phyloP scores from a whole-genome alignment of 108 stramenopile species.

The Pseudonitzschia pungens region DNA sequence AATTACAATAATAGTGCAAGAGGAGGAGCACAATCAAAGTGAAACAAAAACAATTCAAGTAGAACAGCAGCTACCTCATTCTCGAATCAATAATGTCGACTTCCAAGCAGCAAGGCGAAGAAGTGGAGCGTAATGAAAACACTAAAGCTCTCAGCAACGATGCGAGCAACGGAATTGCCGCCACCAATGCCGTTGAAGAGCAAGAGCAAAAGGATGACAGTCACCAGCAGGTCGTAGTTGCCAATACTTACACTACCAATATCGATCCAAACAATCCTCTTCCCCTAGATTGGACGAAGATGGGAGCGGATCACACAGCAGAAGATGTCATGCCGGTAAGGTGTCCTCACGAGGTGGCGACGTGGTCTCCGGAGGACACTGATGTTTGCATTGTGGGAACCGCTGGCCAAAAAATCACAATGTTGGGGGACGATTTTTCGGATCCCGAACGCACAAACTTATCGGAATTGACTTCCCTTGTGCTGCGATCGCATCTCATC shows the following conservation, averaged over 20 bases:
- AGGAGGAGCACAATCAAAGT: neutral
- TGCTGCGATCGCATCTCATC: slow-evolving; percentile 78
- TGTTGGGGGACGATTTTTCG: slow-evolving; percentile 58
- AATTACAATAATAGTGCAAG: neutral
- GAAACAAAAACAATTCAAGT: neutral
- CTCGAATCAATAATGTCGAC: neutral
- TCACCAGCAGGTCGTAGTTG: neutral
- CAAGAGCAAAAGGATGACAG: neutral
- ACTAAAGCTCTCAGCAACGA: neutral
- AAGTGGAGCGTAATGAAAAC: neutral
- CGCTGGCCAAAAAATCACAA: slow-evolving; percentile 83
- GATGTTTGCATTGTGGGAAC: slow-evolving; percentile 80
- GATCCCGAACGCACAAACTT: slow-evolving; percentile 28
- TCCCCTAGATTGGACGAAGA: slow-evolving; percentile 70
- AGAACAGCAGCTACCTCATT: neutral
- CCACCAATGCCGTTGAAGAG: neutral
- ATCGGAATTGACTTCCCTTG: slow-evolving; percentile 47
- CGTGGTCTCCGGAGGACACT: slow-evolving; percentile 41
- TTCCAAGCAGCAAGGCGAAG: neutral
- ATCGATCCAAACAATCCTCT: slow-evolving; percentile 19
- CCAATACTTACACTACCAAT: slow-evolving; percentile 14
- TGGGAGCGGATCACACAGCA: slow-evolving; percentile 20
- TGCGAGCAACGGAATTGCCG: neutral
- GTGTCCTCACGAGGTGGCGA: slow-evolving; percentile 75
- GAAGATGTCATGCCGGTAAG: slow-evolving; percentile 42